Base-by-base conservation (phyloP, 306 rosid species). In the Begonia loranthoides region DNA sequence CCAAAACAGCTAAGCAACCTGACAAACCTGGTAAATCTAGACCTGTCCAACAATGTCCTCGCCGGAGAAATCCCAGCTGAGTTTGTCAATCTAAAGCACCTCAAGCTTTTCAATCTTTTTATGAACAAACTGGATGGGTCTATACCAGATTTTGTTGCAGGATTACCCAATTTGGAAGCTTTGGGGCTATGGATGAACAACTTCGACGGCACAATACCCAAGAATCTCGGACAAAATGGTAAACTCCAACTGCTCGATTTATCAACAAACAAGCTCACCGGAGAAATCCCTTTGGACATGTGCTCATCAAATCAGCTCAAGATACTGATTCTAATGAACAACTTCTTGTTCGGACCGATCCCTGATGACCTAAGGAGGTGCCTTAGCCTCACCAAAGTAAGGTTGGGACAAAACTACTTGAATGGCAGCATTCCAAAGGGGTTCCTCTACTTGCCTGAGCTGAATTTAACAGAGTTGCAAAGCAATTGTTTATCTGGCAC, bases 241-340 rank as follows among this genome's bases (percentile, higher is more conserved):
- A 83, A 75, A 62, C 80, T 87, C 10, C 80, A 72, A 45, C 11
- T 54, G n/a, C 75, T 87, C n/a, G 94, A 87, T 41, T 78, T 87
- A 83, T 87, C 96, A 6, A 67, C 96, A 11, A 87, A 83, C 62
- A 87, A 83, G 72, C 87, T 87, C 72, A 83, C 96, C 8, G 92
- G 96, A 53, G 57, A 57, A 14, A 87, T 87, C 54, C 96, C 96
- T 11, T 70, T 70, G 10, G 56, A 70, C 24, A 60, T 87, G 43
- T 87, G 96, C 53, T 76, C 77, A 24, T 73, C 81, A 54, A 78
- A 72, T 17, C 78, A 72, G 62, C 82, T 87, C n/a, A 66, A 47
- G 51, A 74, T 72, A 48, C 59, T 87, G 50, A 87, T 87, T 70
- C 81, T 87, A 41, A 63, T 83, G 41, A 73, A 84, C 39, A 87